A percentile compares a stretch with the other conserved stretches of the same genome.
Conservation (phyloP, 345 rosid genomes). For the Citrus reticulata region DNA sequence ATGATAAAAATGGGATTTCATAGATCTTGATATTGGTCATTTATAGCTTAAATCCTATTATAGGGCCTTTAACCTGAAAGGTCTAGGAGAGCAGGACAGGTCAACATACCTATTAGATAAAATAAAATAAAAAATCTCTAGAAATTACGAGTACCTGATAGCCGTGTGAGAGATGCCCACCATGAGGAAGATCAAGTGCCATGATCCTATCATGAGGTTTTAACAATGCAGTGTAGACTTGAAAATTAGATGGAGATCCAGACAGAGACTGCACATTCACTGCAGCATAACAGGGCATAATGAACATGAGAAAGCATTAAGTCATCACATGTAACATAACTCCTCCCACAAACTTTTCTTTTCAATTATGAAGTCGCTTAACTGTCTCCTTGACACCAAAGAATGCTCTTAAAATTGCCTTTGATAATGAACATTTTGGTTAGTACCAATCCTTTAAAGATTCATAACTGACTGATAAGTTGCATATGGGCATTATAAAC, state of each 20-base stretch:
- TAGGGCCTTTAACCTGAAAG: neutral
- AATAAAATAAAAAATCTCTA: neutral
- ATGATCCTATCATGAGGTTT: conserved; percentile 98
- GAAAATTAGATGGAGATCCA: conserved; percentile 96
- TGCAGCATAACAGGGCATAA: conserved; percentile 30
- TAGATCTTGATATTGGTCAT: neutral
- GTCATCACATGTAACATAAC: conserved; percentile 4
- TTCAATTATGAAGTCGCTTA: neutral
- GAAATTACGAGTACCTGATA: conserved; percentile 66
- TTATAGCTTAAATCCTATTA: neutral
- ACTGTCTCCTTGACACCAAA: neutral
- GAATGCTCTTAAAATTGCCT: neutral
- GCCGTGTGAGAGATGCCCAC: conserved; percentile 99
- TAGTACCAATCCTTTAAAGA: neutral
- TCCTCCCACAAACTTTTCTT: conserved; percentile 3
- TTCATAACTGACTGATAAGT: neutral
- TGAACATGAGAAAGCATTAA: conserved; percentile 9
- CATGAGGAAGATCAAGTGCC: conserved; percentile 99
- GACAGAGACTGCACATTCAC: conserved; percentile 97
- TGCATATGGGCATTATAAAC: neutral
- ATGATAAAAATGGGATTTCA: neutral
- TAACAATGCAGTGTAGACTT: conserved; percentile 89
- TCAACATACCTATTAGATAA: neutral
- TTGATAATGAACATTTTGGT: neutral
- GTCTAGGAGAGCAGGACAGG: neutral